Conservation (phyloP, 257 asterid genomes). For the Forsythia suspensa region DNA sequence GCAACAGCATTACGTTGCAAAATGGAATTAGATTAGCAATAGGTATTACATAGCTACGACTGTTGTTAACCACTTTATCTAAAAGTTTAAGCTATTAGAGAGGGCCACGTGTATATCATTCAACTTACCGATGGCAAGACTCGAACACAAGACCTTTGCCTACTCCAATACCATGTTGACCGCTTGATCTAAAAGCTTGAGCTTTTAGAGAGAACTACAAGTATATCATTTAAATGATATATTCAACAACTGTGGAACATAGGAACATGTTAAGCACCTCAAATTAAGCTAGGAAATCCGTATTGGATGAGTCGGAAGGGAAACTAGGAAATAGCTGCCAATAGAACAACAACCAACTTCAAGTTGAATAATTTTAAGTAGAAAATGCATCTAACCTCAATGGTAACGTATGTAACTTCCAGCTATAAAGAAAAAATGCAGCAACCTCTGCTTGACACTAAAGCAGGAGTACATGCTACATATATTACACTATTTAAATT, state of each 20-base stretch:
- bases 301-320: constrained; percentile 51
- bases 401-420: not conserved
- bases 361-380: not conserved
- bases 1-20: constrained; percentile 56
- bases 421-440: not conserved
- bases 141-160: not conserved
- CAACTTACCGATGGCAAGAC: not conserved
- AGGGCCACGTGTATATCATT: not conserved
- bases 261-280: constrained; percentile 37
- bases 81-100: not conserved
- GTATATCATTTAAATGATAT: not conserved
- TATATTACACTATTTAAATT: too few species aligned
- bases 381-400: constrained; percentile 1
- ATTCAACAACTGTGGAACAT: too few species aligned
- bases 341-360: constrained; percentile 15
- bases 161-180: not conserved
- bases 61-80: not conserved
- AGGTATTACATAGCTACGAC: not conserved
- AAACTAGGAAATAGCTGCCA: constrained; percentile 46
- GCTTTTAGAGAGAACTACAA: not conserved
- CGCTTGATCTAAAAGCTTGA: not conserved
- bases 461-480: not conserved
- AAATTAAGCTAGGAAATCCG: constrained; percentile 44
- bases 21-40: constrained; percentile 23
- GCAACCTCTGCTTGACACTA: not conserved